Base-by-base conservation (phyloP, 2,329 filamentous ascomycete genomes). In the Ascochyta fabae region DNA sequence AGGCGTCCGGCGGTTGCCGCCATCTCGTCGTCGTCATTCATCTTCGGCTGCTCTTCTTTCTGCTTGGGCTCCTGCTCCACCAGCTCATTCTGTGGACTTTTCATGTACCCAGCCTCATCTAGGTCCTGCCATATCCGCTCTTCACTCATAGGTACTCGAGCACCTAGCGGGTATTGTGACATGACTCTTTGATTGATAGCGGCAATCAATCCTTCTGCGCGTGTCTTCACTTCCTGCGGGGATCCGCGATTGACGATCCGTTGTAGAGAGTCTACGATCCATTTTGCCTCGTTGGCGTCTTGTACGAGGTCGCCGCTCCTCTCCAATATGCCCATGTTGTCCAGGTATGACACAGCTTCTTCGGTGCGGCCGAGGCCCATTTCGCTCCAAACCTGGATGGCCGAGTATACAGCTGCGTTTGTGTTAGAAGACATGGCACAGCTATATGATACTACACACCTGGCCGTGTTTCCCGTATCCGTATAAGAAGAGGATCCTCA, bases 1-100 rank as follows among this genome's bases (percentile, higher is more conserved):
- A 96, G 80, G 55, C 88, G 81, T 15, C 85, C 86, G 5, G 91
- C 91, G 1, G 90, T 92, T 36, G 81, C 80, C 19, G 89, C 87
- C 26, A 95, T 82, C 40, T 89, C 90, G 60, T 91, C 86, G 23
- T 86, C 81, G 47, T 88, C 82, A 8, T 62, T 65, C 7, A 29
- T 51, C 24, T 59, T 62, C 16, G 66, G 61, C 29, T 68, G 58
- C 31, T 74, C 59, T 27, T 72, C 62, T 29, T 74, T 47, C 38
- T 67, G 62, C 60, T 75, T 67, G 34, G 72, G 39, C 70, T 70
- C 68, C 36, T 65, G 59, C 31, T 60, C 54, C 3, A 55, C 41
- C 4, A 47, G 58, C 33, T 67, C 63, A 8, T 59, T 61, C 16
- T 56, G 54, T 1, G 62, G 62, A 7, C 58, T 63, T 24, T 61